Evolutionary conservation across 2,329 filamentous ascomycete genomes (phyloP).

Genomic region (Knufia petricola): DNA sequence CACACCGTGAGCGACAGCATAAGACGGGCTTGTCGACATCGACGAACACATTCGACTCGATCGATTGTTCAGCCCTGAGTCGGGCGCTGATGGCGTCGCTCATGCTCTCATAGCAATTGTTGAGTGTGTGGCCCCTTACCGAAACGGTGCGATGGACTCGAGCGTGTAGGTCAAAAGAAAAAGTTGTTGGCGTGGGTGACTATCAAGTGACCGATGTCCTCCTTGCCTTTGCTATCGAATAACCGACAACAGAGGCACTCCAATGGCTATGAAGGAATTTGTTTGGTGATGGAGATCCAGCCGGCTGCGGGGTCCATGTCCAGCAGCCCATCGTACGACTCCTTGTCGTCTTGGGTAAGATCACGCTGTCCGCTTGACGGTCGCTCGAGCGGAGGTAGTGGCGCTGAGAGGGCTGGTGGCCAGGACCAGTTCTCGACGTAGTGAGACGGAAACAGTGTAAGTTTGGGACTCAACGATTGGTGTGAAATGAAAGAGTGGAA

Average conservation of each 20-base stretch:
- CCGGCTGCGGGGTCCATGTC: slow-evolving; percentile 39
- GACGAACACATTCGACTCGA: not conserved
- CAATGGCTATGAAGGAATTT: slow-evolving; percentile 37
- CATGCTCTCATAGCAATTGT: not conserved
- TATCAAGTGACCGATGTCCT: slow-evolving; percentile 24
- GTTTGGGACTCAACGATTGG: not conserved
- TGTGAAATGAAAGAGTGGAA: slow-evolving; percentile 23
- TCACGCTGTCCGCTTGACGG: not conserved
- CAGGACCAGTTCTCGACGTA: slow-evolving; percentile 21
- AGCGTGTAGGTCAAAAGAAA: not conserved
- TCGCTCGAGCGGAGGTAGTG: not conserved
- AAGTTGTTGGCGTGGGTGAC: slow-evolving; percentile 15
- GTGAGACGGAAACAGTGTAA: slow-evolving; percentile 20
- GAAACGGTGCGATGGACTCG: not conserved
- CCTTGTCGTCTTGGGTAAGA: not conserved
- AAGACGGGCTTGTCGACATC: too few relatives aligned
- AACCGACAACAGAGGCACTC: slow-evolving; percentile 23
- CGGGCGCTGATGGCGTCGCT: not conserved
- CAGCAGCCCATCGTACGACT: not conserved
- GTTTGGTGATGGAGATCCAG: slow-evolving; percentile 36
- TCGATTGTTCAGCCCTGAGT: not conserved
- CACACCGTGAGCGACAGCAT: too few relatives aligned
- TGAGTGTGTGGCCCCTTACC: not conserved
- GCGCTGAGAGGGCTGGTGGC: slow-evolving; percentile 20
- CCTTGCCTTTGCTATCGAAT: slow-evolving; percentile 23